Percentiles rank a stretch among this genome's conserved stretches.
Conservation (phyloP, 202 grass and related monocot genomes). For the Elaeis oleifera region DNA sequence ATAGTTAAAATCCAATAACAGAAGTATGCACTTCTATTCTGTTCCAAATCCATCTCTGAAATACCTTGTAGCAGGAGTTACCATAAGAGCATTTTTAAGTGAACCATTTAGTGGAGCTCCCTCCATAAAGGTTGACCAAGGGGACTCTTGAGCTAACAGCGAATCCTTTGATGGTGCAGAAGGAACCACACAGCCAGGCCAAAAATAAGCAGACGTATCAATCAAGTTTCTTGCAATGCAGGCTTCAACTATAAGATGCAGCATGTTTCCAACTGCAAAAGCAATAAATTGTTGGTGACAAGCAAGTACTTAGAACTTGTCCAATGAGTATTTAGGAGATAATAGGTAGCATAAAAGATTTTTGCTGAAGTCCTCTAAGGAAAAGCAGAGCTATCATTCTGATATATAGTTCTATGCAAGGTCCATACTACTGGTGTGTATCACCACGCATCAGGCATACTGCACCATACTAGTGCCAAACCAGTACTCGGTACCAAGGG, state of each 20-base stretch:
- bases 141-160: constrained; percentile 60
- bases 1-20: neutral
- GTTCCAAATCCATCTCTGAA: constrained; percentile 11
- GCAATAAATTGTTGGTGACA: constrained; percentile 23
- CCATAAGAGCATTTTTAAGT: constrained; percentile 57
- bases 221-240: constrained; percentile 93
- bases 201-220: constrained; percentile 87
- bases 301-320: neutral
- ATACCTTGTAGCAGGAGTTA: constrained; percentile 90
- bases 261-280: constrained; percentile 77
- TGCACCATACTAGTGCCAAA: too few species aligned
- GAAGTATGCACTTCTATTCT: constrained; percentile 6
- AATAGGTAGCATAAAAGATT: too few species aligned
- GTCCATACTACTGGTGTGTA: too few species aligned
- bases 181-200: constrained; percentile 71
- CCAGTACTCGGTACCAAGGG: too few species aligned
- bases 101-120: constrained; percentile 67
- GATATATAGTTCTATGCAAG: too few species aligned
- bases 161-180: constrained; percentile 45
- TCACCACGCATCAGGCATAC: too few species aligned
- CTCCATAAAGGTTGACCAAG: constrained; percentile 89
- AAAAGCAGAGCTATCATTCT: too few species aligned
- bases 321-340: constrained; percentile 3
- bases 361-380: too few species aligned
- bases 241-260: constrained; percentile 94